Percentiles rank a stretch among this genome's conserved stretches.
Evolutionary conservation across 2,329 filamentous ascomycete species (phyloP).

Genomic region (Xylaria digitata): DNA sequence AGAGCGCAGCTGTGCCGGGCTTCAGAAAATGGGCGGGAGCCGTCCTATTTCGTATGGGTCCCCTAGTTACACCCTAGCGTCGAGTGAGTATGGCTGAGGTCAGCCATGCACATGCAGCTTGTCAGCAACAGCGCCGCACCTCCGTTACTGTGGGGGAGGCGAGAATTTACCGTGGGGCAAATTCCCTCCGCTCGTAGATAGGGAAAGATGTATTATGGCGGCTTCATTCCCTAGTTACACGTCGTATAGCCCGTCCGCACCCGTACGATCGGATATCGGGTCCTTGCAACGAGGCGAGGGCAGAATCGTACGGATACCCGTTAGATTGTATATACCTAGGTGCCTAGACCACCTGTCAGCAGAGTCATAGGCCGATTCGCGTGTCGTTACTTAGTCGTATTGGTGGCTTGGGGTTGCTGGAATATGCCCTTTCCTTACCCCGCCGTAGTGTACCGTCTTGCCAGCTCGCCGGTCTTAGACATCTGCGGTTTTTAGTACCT

Average conservation of each 20-base stretch:
- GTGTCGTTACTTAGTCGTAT: too few relatives aligned
- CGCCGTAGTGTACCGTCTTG: not conserved
- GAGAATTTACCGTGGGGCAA: conserved; percentile 10
- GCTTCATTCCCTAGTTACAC: not conserved
- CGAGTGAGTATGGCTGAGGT: conserved; percentile 17
- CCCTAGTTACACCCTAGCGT: not conserved
- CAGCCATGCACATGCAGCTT: conserved; percentile 3
- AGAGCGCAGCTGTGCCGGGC: not conserved
- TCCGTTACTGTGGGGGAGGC: conserved; percentile 4
- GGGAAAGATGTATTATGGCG: not conserved
- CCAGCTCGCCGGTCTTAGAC: too few relatives aligned
- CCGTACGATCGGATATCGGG: not conserved
- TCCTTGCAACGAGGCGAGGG: not conserved
- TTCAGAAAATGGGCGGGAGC: not conserved
- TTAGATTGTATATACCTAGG: too few relatives aligned
- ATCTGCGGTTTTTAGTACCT: too few relatives aligned
- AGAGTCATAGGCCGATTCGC: too few relatives aligned
- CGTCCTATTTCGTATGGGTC: not conserved
- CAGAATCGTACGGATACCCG: not conserved
- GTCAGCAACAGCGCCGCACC: not conserved
- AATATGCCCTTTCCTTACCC: not conserved
- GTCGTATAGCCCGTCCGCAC: not conserved
- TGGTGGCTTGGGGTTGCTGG: too few relatives aligned
- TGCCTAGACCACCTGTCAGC: too few relatives aligned
- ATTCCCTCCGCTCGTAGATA: not conserved